These are phyloP conservation scores for Daucus carota DNA, from an alignment of 129 eudicot genomes.

Conservation along the genomic window DH1_v3.0 NC_030384.2:25338001-25338500, in stretches of 20 bases:
- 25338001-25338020: slow-evolving; percentile 30
- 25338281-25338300: neutral
- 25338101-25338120: slow-evolving; percentile 95
- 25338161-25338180: neutral
- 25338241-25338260: neutral
- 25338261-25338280: neutral
- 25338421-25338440: neutral
- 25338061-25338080: slow-evolving; percentile 92
- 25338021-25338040: slow-evolving; percentile 54
- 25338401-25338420: neutral
- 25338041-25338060: slow-evolving; percentile 62
- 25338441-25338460: neutral
- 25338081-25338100: slow-evolving; percentile 77
- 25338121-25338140: neutral
- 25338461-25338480: neutral
- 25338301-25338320: neutral
- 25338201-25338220: neutral
- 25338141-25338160: neutral
- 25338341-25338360: neutral
- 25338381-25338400: neutral
- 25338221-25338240: neutral
- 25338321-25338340: neutral
- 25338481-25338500: neutral
- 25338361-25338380: neutral
- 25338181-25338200: neutral